Evolutionary conservation across 148 eudicot genomes (phyloP).

Genomic region (Chenopodium album): DNA sequence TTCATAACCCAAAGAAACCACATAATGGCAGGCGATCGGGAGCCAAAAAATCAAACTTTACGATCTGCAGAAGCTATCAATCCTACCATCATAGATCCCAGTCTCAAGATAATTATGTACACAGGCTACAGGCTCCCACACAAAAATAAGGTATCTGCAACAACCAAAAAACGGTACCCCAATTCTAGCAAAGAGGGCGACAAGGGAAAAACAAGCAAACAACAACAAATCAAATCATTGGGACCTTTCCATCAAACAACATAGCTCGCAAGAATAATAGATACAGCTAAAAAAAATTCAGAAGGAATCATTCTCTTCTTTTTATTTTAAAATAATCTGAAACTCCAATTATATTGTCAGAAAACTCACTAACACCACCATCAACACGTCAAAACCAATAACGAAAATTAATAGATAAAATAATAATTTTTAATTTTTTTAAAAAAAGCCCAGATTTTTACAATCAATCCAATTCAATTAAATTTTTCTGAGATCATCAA

Average conservation of each 20-base stretch:
- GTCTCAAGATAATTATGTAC: not conserved
- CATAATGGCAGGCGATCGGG: not conserved
- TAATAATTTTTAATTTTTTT: too few species aligned
- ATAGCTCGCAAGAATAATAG: not conserved
- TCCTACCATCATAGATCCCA: not conserved
- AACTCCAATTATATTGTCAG: not conserved
- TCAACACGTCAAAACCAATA: not conserved
- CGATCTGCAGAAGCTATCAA: not conserved
- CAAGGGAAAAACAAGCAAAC: not conserved
- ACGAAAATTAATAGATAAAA: too few species aligned
- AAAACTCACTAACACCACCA: slow-evolving; percentile 6
- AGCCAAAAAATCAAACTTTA: not conserved
- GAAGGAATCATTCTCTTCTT: too few species aligned
- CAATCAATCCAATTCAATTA: not conserved
- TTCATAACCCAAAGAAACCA: not conserved
- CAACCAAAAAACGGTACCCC: not conserved
- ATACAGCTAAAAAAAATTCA: not conserved
- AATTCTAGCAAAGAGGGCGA: not conserved
- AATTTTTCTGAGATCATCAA: not conserved
- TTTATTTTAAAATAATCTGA: not conserved
- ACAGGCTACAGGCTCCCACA: too few species aligned
- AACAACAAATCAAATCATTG: not conserved
- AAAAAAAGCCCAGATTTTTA: not conserved
- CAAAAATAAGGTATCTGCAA: not conserved
- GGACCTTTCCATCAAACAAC: not conserved